phyloP scores from a whole-genome alignment of 805 yeast species.

The Kuraishia floccosa region DNA sequence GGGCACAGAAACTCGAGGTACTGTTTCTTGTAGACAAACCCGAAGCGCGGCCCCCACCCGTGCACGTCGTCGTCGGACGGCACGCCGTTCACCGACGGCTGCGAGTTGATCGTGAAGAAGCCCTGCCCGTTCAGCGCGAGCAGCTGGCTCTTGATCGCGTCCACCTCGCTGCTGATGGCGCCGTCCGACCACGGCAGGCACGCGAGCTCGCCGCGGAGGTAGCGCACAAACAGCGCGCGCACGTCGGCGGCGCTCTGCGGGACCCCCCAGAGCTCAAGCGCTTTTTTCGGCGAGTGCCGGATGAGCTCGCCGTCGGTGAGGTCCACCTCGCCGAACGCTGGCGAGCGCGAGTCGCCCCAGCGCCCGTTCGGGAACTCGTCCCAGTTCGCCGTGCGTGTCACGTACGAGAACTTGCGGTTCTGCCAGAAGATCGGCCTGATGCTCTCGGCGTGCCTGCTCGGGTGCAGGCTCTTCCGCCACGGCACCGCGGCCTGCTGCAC shows the following conservation, averaged over 20 bases:
- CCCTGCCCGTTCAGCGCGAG: slow-evolving; percentile 55
- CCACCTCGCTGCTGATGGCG: slow-evolving; percentile 71
- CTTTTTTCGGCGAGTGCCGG: slow-evolving; percentile 73
- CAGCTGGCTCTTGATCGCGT: slow-evolving; percentile 46
- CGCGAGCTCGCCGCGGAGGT: slow-evolving; percentile 56
- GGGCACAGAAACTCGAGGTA: slow-evolving; percentile 81
- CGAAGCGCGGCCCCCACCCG: slow-evolving; percentile 96
- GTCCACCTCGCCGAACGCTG: slow-evolving; percentile 90
- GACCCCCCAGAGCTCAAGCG: slow-evolving; percentile 79
- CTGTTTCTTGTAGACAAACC: slow-evolving; percentile 91
- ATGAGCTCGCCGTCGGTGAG: slow-evolving; percentile 69
- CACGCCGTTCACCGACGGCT: slow-evolving; percentile 82
- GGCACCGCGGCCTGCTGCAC: slow-evolving; percentile 32
- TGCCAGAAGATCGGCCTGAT: slow-evolving; percentile 97
- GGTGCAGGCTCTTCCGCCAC: slow-evolving; percentile 88
- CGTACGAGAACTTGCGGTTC: slow-evolving; percentile 81
- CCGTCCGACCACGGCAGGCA: slow-evolving; percentile 94
- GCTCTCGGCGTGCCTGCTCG: slow-evolving; percentile 65
- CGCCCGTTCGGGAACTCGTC: slow-evolving; percentile 98
- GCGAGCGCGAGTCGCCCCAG: slow-evolving; percentile 97
- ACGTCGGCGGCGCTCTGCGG: slow-evolving; percentile 56
- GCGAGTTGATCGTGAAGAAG: slow-evolving; percentile 81
- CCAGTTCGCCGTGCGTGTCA: slow-evolving; percentile 86
- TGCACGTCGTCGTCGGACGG: slow-evolving; percentile 56
- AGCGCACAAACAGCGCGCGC: slow-evolving; percentile 50